phyloP scores from a whole-genome alignment of 139 green algal species.

The Axilococcus clingmanii region DNA sequence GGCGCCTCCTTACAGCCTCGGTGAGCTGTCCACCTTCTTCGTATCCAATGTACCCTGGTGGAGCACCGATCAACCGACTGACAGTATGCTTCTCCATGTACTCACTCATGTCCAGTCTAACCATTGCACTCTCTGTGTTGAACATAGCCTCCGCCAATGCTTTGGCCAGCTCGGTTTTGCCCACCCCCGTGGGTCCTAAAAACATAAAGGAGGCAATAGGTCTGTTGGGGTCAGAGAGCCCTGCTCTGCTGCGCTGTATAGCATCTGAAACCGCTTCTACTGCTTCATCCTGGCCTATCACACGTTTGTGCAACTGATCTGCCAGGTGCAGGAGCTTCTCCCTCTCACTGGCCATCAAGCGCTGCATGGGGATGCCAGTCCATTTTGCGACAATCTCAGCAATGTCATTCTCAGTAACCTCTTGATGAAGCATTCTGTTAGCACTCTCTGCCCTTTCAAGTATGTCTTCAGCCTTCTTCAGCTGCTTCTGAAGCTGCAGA shows the following conservation, averaged over 20 bases:
- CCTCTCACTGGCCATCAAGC: slow-evolving; percentile 69
- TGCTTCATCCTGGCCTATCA: slow-evolving; percentile 80
- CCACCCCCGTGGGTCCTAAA: slow-evolving; percentile 93
- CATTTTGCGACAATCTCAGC: slow-evolving; percentile 88
- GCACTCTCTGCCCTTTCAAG: slow-evolving; percentile 18
- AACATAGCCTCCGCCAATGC: slow-evolving; percentile 69
- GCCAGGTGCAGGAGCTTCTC: slow-evolving; percentile 90
- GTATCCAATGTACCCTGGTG: slow-evolving; percentile 93
- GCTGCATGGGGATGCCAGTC: slow-evolving; percentile 83
- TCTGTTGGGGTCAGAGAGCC: slow-evolving; percentile 83
- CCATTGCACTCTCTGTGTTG: slow-evolving; percentile 43
- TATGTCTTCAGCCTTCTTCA: slow-evolving; percentile 61
- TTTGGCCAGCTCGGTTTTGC: slow-evolving; percentile 98
- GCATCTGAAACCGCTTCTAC: slow-evolving; percentile 81
- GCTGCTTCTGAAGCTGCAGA: slow-evolving; percentile 73
- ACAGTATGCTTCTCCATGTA: slow-evolving; percentile 93
- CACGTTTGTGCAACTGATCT: slow-evolving; percentile 84
- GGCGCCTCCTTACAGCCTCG: slow-evolving; percentile 60
- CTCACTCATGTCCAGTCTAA: slow-evolving; percentile 97
- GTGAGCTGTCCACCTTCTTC: slow-evolving; percentile 96
- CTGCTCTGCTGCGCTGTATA: slow-evolving; percentile 85
- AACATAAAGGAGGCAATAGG: slow-evolving; percentile 99
- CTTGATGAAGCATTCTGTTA: slow-evolving; percentile 80
- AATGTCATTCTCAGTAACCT: slow-evolving; percentile 94
- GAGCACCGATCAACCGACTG: slow-evolving; percentile 76